phyloP scores from a whole-genome alignment of 106 monocot species.

The Gastrodia elata region DNA sequence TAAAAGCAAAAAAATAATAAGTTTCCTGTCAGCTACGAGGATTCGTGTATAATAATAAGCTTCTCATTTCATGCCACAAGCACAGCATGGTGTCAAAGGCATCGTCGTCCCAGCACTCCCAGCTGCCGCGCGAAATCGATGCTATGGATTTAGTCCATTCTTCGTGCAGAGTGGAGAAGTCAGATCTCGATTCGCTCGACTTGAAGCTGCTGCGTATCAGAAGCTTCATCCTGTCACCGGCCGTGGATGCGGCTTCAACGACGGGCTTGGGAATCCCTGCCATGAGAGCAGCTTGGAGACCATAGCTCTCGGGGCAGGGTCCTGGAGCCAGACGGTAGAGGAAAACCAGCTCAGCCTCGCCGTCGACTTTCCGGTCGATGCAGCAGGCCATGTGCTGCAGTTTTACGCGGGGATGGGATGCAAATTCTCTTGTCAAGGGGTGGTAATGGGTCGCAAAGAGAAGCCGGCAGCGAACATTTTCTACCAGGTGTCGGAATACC shows the following conservation, averaged over 20 bases:
- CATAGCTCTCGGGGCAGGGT: slow-evolving; percentile 86
- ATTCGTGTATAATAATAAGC: slow-evolving; percentile 13
- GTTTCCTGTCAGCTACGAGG: no score
- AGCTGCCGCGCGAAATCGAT: slow-evolving; percentile 21
- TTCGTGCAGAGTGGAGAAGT: slow-evolving; percentile 80
- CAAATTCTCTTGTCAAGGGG: slow-evolving; percentile 88
- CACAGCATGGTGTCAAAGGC: slow-evolving; percentile 65
- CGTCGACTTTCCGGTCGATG: slow-evolving; percentile 24
- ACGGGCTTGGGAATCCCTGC: slow-evolving; percentile 63
- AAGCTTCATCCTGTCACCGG: slow-evolving; percentile 46
- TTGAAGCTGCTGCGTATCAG: slow-evolving; percentile 46
- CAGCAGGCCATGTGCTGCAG: slow-evolving; percentile 89
- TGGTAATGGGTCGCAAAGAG: slow-evolving; percentile 96
- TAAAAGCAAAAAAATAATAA: no score
- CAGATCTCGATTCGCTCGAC: slow-evolving; percentile 53
- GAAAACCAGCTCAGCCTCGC: slow-evolving; percentile 50
- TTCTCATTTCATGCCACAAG: slow-evolving; percentile 77
- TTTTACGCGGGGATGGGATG: slow-evolving; percentile 66
- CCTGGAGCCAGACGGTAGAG: slow-evolving; percentile 72
- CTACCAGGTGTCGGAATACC: slow-evolving; percentile 90
- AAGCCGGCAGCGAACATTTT: slow-evolving; percentile 64
- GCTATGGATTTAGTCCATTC: slow-evolving; percentile 55
- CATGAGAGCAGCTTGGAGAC: slow-evolving; percentile 74
- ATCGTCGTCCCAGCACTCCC: slow-evolving; percentile 45
- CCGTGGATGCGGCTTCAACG: slow-evolving; percentile 49